Evolutionary conservation across 73 alveolate genomes (phyloP).

Genomic region (Stentor coeruleus): DNA sequence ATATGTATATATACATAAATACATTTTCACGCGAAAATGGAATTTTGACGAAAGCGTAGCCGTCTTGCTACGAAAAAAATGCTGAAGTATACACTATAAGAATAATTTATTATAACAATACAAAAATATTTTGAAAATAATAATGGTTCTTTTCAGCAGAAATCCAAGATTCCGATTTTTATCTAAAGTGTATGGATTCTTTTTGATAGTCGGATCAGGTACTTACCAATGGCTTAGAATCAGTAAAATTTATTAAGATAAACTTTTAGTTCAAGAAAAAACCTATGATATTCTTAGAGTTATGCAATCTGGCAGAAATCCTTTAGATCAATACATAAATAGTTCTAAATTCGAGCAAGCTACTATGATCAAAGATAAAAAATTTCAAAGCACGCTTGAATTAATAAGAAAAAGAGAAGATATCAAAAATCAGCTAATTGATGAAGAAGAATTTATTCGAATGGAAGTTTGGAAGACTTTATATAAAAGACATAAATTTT

Average conservation of each 20-base stretch:
- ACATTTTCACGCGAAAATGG: no score
- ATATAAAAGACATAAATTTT: not conserved
- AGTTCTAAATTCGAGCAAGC: no score
- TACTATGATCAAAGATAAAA: not conserved
- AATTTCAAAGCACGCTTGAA: not conserved
- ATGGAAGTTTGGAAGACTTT: not conserved
- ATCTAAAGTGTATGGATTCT: constrained; percentile 23
- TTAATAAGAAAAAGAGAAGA: not conserved
- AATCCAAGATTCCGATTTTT: constrained; percentile 16
- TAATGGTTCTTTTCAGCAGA: not conserved
- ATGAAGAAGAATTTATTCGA: not conserved
- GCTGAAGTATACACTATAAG: no score
- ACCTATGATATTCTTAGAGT: no score
- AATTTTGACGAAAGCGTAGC: no score
- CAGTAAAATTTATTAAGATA: not conserved
- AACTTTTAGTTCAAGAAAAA: no score
- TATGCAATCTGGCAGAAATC: no score
- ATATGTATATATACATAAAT: no score
- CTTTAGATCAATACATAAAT: no score
- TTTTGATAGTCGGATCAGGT: constrained; percentile 8
- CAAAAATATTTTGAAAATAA: no score
- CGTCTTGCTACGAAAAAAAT: no score
- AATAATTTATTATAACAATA: no score
- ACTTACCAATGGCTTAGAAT: not conserved
- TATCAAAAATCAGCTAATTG: not conserved